A percentile compares a stretch with the other conserved stretches of the same genome.
Conservation (phyloP, 2,329 filamentous ascomycete species). For the Graphium sp. region DNA sequence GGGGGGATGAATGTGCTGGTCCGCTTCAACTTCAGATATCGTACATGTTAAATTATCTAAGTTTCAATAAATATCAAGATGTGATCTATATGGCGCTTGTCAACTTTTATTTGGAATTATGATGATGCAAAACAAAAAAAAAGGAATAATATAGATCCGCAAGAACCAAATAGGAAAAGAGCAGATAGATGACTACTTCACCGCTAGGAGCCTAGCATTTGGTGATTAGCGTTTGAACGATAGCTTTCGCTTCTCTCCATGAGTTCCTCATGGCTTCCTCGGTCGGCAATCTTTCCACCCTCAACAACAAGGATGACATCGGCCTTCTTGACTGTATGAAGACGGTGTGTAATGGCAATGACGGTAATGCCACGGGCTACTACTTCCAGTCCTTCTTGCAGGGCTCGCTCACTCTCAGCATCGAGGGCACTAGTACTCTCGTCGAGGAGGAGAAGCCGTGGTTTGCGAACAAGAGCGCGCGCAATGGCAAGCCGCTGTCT, state of each 20-base stretch:
- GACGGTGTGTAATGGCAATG: constrained; percentile 38
- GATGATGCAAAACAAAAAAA: no score
- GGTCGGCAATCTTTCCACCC: constrained; percentile 31
- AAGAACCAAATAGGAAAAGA: no score
- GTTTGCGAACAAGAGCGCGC: constrained; percentile 54
- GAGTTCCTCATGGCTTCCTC: constrained; percentile 34
- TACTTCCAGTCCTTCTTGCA: constrained; percentile 51
- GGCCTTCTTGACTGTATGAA: constrained; percentile 38
- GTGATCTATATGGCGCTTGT: no score
- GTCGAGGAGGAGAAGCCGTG: constrained; percentile 60
- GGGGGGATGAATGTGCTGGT: no score
- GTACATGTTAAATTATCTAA: no score
- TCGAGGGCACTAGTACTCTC: constrained; percentile 71
- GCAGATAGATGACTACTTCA: no score
- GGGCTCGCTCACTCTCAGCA: constrained; percentile 45
- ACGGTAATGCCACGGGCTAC: constrained; percentile 36
- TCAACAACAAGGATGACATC: constrained; percentile 42
- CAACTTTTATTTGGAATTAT: no score
- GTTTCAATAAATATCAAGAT: no score
- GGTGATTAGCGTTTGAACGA: constrained; percentile 31
- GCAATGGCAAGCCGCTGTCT: constrained; percentile 67
- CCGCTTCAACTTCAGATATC: no score
- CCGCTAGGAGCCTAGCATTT: constrained; percentile 20
- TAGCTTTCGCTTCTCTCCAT: constrained; percentile 34
- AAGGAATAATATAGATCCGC: no score